A percentile compares a stretch with the other conserved stretches of the same genome.
Evolutionary conservation across 2,329 filamentous ascomycete genomes (phyloP).

Genomic region (Alternaria angustiovoidea): DNA sequence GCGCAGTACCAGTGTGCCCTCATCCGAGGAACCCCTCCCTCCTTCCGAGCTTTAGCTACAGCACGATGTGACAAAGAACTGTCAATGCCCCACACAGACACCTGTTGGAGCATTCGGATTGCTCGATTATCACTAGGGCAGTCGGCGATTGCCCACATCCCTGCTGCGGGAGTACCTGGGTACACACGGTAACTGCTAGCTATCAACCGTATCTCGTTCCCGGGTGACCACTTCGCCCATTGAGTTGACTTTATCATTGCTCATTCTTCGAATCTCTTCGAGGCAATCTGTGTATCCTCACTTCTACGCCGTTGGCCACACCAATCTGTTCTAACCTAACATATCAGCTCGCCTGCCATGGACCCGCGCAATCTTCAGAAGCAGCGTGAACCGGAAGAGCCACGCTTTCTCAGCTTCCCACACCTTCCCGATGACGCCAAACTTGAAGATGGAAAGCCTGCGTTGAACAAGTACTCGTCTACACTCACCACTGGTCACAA

Average conservation of each 20-base stretch:
- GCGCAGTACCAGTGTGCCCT: conserved; percentile 19
- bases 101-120: conserved; percentile 24
- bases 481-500: conserved; percentile 85
- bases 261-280: not conserved
- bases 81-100: conserved; percentile 27
- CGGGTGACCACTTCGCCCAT: conserved; percentile 16
- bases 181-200: conserved; percentile 29
- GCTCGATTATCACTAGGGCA: conserved; percentile 27
- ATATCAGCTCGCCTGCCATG: conserved; percentile 34
- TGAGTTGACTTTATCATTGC: conserved; percentile 1
- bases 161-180: conserved; percentile 29
- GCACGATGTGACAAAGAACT: conserved; percentile 16
- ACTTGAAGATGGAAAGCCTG: conserved; percentile 65
- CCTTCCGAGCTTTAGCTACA: conserved; percentile 20
- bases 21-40: conserved; percentile 30
- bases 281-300: not conserved
- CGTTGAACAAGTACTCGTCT: conserved; percentile 86
- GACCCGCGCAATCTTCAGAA: conserved; percentile 48
- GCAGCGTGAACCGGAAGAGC: conserved; percentile 49
- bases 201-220: conserved; percentile 33
- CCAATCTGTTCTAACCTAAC: not conserved
- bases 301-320: not conserved
- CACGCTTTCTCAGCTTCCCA: conserved; percentile 65
- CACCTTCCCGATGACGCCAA: conserved; percentile 62
- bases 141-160: conserved; percentile 22